Percentiles rank a stretch among this genome's conserved stretches.
Conservation (phyloP, 441 rosid species). For the Mallotus japonicus region DNA sequence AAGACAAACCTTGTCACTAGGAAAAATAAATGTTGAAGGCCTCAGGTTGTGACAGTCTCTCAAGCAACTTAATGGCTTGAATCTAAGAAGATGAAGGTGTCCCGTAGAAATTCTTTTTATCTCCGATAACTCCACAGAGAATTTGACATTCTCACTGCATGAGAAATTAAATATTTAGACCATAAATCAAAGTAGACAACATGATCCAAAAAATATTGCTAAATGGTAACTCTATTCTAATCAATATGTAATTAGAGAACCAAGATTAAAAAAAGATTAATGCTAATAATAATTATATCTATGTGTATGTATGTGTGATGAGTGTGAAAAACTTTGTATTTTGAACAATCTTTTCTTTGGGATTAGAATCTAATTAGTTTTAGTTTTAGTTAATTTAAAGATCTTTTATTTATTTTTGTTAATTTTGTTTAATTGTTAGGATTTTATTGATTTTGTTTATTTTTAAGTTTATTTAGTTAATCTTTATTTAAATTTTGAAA, state of each 20-base stretch:
- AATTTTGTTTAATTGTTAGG: too few species aligned
- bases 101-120: constrained; percentile 70
- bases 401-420: too few species aligned
- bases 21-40: constrained; percentile 90
- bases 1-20: constrained; percentile 74
- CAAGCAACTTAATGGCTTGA: constrained; percentile 88
- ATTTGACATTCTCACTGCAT: constrained; percentile 60
- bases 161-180: constrained; percentile 19
- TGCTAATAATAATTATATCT: not conserved
- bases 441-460: too few species aligned
- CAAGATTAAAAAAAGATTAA: not conserved
- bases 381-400: too few species aligned
- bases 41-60: constrained; percentile 90
- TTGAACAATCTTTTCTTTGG: too few species aligned
- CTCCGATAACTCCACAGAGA: constrained; percentile 62
- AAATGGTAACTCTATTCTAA: not conserved
- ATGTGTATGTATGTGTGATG: too few species aligned
- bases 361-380: too few species aligned
- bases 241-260: not conserved
- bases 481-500: too few species aligned
- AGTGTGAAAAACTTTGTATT: too few species aligned
- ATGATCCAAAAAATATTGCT: not conserved
- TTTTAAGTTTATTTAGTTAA: too few species aligned
- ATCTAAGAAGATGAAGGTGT: constrained; percentile 77
- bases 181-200: constrained; percentile 21